Conservation (phyloP, 257 asterid genomes). For the Nicotiana paniculata region DNA sequence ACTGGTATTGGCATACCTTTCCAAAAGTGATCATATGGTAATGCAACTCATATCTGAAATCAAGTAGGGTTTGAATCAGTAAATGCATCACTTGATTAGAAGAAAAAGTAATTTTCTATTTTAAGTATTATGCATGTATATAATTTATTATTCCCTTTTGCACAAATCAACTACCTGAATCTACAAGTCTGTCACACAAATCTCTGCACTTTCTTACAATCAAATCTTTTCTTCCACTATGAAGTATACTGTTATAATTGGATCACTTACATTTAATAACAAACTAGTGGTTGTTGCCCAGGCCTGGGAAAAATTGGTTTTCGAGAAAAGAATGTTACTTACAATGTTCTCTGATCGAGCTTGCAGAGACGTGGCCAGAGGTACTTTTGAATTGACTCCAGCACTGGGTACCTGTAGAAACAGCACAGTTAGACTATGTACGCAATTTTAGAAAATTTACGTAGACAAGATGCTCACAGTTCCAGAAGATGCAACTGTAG, state of each 20-base stretch:
- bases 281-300: background rate
- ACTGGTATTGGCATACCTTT: slow-evolving; percentile 30
- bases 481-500: slow-evolving; percentile 94
- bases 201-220: background rate
- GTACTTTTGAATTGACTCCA: slow-evolving; percentile 47
- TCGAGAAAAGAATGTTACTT: slow-evolving; percentile 3
- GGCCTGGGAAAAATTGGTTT: background rate
- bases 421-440: background rate
- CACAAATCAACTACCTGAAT: background rate
- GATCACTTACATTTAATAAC: background rate
- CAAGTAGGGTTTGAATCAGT: slow-evolving; percentile 7
- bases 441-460: background rate
- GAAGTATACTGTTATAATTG: background rate
- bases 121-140: background rate
- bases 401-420: slow-evolving; percentile 41
- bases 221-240: background rate
- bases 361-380: slow-evolving; percentile 64
- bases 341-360: slow-evolving; percentile 51
- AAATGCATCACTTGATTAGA: background rate
- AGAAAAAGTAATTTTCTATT: background rate
- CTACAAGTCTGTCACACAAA: background rate
- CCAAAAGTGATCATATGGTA: slow-evolving; percentile 57
- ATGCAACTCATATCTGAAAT: slow-evolving; percentile 44
- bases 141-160: background rate
- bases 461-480: slow-evolving; percentile 51